Conservation (phyloP, 1,284 basidiomycete species). For the Paramarasmius palmivorus region DNA sequence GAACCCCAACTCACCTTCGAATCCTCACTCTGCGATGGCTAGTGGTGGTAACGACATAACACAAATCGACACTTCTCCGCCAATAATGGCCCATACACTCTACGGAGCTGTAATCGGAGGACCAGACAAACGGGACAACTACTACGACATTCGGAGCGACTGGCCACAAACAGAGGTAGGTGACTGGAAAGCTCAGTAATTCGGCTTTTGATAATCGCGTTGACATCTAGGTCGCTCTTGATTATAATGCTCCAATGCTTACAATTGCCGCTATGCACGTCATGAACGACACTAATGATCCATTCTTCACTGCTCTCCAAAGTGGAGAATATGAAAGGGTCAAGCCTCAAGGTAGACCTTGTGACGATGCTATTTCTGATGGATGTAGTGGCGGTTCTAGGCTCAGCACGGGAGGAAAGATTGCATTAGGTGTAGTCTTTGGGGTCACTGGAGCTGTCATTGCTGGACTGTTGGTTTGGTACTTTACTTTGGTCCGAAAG, state of each 20-base stretch:
- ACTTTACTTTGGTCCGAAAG: conserved; percentile 22
- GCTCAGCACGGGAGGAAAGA: conserved; percentile 61
- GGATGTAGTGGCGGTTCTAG: conserved; percentile 46
- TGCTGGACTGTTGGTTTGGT: conserved; percentile 48
- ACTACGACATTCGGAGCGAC: conserved; percentile 83
- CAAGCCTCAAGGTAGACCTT: conserved; percentile 69
- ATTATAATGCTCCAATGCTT: conserved; percentile 86
- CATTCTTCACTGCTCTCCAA: conserved; percentile 73
- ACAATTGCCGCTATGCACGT: conserved; percentile 78
- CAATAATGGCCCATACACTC: conserved; percentile 70
- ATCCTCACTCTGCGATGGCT: conserved; percentile 87
- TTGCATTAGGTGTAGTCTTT: conserved; percentile 72
- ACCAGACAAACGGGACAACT: conserved; percentile 75
- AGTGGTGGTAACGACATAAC: conserved; percentile 75
- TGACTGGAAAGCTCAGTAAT: conserved; percentile 2
- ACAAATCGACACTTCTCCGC: conserved; percentile 73
- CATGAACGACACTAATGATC: conserved; percentile 69
- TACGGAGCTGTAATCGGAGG: conserved; percentile 91
- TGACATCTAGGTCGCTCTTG: conserved; percentile 59
- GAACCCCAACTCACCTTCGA: conserved; percentile 87
- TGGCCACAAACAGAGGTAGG: conserved; percentile 77
- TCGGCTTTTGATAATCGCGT: conserved; percentile 21
- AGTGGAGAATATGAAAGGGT: conserved; percentile 66
- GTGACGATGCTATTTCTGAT: conserved; percentile 66
- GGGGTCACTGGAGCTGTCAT: conserved; percentile 61